Percentiles rank a stretch among this genome's conserved stretches.
These are phyloP conservation scores for Chloris gayana DNA, from an alignment of 176 grass and related monocot genomes.

Conservation along the genomic window DNA sequence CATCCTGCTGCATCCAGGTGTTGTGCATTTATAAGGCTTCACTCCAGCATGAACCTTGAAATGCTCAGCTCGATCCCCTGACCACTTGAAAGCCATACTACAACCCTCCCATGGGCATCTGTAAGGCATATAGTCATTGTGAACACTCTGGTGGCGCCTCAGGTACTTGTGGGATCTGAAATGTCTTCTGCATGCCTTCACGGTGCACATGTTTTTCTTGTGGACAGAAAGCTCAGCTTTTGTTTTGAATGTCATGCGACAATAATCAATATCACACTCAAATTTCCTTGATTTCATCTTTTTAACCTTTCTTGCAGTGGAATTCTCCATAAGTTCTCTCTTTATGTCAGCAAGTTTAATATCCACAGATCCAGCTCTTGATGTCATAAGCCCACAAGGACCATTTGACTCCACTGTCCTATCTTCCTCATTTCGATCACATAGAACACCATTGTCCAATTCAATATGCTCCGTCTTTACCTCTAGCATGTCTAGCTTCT, in stretches of 20 bases:
- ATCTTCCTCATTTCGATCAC: constrained; percentile 29
- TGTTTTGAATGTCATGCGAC: constrained; percentile 54
- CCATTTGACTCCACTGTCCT: constrained; percentile 24
- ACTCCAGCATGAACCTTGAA: constrained; percentile 66
- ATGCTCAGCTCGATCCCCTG: constrained; percentile 72
- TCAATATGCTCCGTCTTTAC: constrained; percentile 29
- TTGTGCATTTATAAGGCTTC: constrained; percentile 66
- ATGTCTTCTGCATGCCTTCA: constrained; percentile 58
- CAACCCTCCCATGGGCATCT: constrained; percentile 83
- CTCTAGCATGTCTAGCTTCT: constrained; percentile 41
- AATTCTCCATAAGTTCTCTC: constrained; percentile 44
- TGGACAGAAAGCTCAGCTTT: constrained; percentile 62
- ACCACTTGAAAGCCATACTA: constrained; percentile 71
- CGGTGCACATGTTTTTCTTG: constrained; percentile 66
- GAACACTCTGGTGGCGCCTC: constrained; percentile 63
- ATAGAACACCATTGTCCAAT: constrained; percentile 30
- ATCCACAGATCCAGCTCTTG: constrained; percentile 45
- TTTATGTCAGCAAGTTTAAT: constrained; percentile 53
- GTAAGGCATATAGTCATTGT: constrained; percentile 67
- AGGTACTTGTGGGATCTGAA: constrained; percentile 75
- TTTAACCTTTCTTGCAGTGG: constrained; percentile 44
- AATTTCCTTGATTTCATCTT: constrained; percentile 33
- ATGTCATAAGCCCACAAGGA: constrained; percentile 44
- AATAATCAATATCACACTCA: constrained; percentile 61
- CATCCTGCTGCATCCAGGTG: constrained; percentile 61